Conservation (phyloP, 2,329 filamentous ascomycete genomes). For the Aspergillus versicolor region DNA sequence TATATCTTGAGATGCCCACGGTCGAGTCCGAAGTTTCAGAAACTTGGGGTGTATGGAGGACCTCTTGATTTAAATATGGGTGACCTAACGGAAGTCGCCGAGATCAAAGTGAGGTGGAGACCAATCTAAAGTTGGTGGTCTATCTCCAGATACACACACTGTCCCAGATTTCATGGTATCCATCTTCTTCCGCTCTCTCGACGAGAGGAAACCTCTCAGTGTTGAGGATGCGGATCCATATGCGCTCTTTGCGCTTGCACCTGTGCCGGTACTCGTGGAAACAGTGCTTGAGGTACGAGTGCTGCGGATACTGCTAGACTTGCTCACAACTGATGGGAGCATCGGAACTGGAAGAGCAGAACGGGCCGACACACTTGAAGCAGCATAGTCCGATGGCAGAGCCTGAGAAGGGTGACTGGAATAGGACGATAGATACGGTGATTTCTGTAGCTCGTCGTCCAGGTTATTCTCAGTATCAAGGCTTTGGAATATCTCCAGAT, state of each 20-base stretch:
- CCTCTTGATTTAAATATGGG: not conserved
- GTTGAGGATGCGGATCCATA: conserved; percentile 38
- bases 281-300: conserved; percentile 37
- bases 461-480: conserved; percentile 18
- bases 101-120: conserved; percentile 37
- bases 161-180: conserved; percentile 27
- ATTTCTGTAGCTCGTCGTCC: conserved; percentile 25
- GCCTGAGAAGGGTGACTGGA: conserved; percentile 18
- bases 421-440: conserved; percentile 18
- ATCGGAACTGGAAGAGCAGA: conserved; percentile 34
- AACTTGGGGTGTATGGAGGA: too few species aligned
- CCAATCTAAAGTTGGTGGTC: conserved; percentile 38
- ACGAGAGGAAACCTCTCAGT: conserved; percentile 35
- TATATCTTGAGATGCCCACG: conserved; percentile 3
- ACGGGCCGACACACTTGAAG: conserved; percentile 23
- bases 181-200: conserved; percentile 29
- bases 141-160: conserved; percentile 32
- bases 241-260: conserved; percentile 32
- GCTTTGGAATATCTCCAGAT: conserved; percentile 22
- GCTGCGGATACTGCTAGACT: conserved; percentile 37
- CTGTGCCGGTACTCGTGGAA: conserved; percentile 33
- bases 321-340: conserved; percentile 25
- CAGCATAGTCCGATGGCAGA: conserved; percentile 24
- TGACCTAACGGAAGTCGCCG: conserved; percentile 25
- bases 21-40: not conserved